Conservation (phyloP, 2,329 filamentous ascomycete genomes). For the Trichoderma asperellum region DNA sequence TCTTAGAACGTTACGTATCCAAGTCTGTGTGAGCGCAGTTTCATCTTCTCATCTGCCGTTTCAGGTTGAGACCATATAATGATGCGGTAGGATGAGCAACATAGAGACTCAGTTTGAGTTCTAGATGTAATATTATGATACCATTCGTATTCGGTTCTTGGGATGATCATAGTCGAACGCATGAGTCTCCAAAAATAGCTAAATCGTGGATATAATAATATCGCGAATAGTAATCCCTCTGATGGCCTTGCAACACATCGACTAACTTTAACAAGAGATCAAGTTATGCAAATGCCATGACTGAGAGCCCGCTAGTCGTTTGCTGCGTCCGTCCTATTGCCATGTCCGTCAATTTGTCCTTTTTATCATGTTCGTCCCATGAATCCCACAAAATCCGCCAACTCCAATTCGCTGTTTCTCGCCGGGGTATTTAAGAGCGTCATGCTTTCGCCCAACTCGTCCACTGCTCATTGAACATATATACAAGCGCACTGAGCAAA, state of each 20-base stretch:
- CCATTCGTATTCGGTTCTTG: background rate
- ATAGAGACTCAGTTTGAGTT: background rate
- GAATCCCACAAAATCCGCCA: background rate
- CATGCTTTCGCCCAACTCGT: background rate
- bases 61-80: background rate
- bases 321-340: background rate
- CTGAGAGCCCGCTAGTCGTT: background rate
- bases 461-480: background rate
- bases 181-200: background rate
- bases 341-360: too few species aligned
- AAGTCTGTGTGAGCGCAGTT: background rate
- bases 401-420: background rate
- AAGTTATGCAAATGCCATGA: background rate
- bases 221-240: background rate
- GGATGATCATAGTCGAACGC: background rate
- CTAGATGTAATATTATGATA: background rate
- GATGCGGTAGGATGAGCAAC: background rate
- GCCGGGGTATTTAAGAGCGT: background rate
- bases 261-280: background rate
- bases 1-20: background rate
- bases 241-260: background rate
- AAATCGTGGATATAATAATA: background rate
- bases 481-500: background rate
- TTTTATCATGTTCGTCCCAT: background rate
- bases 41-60: background rate